Conservation (phyloP, 2,329 filamentous ascomycete genomes). For the Diaporthe citrichinensis region DNA sequence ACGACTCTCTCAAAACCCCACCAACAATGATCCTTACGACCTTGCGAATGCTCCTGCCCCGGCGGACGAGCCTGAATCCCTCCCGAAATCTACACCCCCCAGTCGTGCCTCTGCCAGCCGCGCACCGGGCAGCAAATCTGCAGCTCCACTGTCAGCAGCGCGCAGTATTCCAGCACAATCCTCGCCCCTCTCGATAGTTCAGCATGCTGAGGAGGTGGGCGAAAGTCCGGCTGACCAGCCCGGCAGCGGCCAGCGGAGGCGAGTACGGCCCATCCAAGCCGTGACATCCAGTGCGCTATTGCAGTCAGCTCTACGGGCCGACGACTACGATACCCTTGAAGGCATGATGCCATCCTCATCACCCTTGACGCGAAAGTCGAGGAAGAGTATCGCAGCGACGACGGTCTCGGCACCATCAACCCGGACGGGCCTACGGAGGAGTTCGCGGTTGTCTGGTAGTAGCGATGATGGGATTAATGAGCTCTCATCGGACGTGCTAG, state of each 20-base stretch:
- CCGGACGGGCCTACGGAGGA: constrained; percentile 44
- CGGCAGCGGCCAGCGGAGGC: constrained; percentile 66
- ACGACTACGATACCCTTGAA: constrained; percentile 48
- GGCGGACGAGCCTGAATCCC: constrained; percentile 36
- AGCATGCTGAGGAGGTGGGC: constrained; percentile 58
- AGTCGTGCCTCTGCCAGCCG: constrained; percentile 44
- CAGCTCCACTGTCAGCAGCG: not conserved
- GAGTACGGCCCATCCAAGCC: constrained; percentile 53
- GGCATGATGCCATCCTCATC: constrained; percentile 56
- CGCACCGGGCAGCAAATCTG: constrained; percentile 18
- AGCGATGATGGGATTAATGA: constrained; percentile 47
- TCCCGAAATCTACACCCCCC: constrained; percentile 36
- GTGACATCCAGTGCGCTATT: constrained; percentile 59
- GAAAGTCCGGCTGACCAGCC: constrained; percentile 70
- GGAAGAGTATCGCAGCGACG: constrained; percentile 50
- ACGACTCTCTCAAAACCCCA: constrained; percentile 43
- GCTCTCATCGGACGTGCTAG: constrained; percentile 46
- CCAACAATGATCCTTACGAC: constrained; percentile 48
- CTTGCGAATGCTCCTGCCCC: constrained; percentile 50
- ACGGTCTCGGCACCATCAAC: constrained; percentile 51
- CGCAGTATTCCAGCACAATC: constrained; percentile 17
- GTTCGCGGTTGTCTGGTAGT: constrained; percentile 31
- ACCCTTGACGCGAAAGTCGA: constrained; percentile 59
- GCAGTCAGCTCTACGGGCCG: constrained; percentile 50
- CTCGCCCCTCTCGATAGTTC: constrained; percentile 30